These are phyloP conservation scores for Spongispora temasekensis DNA, from an alignment of 1,284 basidiomycete genomes.

Conservation along the genomic window DNA sequence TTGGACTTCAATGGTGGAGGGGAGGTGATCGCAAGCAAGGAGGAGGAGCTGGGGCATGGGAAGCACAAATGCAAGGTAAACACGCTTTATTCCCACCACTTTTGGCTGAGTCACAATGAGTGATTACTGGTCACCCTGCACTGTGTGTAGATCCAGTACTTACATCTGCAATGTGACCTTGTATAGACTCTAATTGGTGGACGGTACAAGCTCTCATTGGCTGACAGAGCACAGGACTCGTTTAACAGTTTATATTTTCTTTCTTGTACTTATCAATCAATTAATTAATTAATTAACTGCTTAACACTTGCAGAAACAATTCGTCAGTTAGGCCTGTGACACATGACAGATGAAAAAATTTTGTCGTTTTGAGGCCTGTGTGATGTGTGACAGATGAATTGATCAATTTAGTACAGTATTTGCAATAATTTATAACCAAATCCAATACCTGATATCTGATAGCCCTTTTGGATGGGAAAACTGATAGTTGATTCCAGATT, in stretches of 20 bases:
- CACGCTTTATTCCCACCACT: not conserved
- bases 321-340: not conserved
- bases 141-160: no score
- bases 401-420: no score
- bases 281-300: not conserved
- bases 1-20: not conserved
- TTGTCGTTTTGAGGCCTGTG: not conserved
- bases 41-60: conserved; percentile 1
- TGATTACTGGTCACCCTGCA: not conserved
- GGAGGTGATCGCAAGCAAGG: conserved; percentile 17
- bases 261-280: not conserved
- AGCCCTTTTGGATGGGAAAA: no score
- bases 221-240: not conserved
- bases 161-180: no score
- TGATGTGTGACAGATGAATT: no score
- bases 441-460: no score
- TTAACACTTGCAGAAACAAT: not conserved
- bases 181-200: no score
- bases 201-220: not conserved
- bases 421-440: no score
- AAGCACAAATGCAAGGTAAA: conserved; percentile 3
- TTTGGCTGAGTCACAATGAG: not conserved
- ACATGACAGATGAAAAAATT: not conserved
- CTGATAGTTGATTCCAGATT: no score
- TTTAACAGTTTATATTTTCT: not conserved